phyloP scores from a whole-genome alignment of 768 basidiomycete genomes.

The Trametes cubensis region DNA sequence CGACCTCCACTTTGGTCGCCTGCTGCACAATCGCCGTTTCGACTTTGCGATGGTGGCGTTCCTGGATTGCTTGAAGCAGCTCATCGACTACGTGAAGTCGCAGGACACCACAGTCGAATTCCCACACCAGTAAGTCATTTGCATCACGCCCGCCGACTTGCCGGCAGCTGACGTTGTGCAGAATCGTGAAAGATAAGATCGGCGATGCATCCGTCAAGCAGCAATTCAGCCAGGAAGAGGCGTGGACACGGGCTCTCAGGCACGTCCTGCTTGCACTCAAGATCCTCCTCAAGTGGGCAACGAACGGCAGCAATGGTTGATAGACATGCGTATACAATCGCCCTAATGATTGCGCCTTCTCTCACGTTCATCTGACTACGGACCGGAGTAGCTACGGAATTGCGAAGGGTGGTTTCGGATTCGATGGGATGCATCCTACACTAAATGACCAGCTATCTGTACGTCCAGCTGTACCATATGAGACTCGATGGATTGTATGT shows the following conservation, averaged over 20 bases:
- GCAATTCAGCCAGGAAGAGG: conserved; percentile 93
- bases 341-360: neutral
- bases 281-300: conserved; percentile 85
- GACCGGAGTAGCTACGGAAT: neutral
- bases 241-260: conserved; percentile 91
- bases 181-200: conserved; percentile 92
- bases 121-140: conserved; percentile 76
- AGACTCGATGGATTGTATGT: conserved; percentile 2
- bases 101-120: conserved; percentile 76
- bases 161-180: conserved; percentile 34
- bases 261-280: conserved; percentile 90
- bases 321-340: neutral
- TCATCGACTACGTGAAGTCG: conserved; percentile 82
- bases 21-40: conserved; percentile 94
- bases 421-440: no score
- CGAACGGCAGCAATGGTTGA: conserved; percentile 72
- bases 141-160: neutral
- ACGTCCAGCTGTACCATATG: neutral
- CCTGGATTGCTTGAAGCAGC: conserved; percentile 90
- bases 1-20: conserved; percentile 83
- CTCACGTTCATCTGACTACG: neutral
- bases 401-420: no score
- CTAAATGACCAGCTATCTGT: neutral
- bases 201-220: conserved; percentile 93
- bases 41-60: conserved; percentile 97